Conservation (phyloP, 148 eudicot genomes). For the Silene latifolia region DNA sequence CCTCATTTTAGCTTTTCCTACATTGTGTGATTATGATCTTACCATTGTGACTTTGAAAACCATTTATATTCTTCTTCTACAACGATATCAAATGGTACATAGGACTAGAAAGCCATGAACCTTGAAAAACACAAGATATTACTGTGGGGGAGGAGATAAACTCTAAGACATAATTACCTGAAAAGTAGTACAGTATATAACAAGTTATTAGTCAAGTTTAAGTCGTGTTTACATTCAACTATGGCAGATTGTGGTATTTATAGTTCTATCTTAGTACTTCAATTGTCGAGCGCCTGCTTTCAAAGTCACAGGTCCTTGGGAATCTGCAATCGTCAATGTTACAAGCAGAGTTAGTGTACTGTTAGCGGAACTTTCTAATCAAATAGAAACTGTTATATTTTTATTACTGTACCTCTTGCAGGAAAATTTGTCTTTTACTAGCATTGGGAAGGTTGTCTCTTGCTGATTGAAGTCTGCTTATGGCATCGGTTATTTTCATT, state of each 20-base stretch:
- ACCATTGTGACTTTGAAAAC: too few relatives aligned
- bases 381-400: background rate
- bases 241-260: background rate
- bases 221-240: background rate
- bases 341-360: background rate
- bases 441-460: background rate
- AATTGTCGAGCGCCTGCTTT: background rate
- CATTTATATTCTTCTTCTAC: too few relatives aligned
- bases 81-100: conserved; percentile 1
- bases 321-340: background rate
- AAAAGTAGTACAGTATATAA: too few relatives aligned
- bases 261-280: background rate
- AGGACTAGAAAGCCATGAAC: too few relatives aligned
- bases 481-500: conserved; percentile 10
- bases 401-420: background rate
- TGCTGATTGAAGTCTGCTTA: conserved; percentile 1
- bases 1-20: too few relatives aligned
- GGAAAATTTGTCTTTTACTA: background rate
- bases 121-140: too few relatives aligned
- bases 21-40: too few relatives aligned
- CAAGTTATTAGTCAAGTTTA: background rate
- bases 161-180: background rate
- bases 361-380: background rate
- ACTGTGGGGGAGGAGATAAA: too few relatives aligned
- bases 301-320: background rate